A percentile compares a stretch with the other conserved stretches of the same genome.
Conservation (phyloP, 441 rosid species). For the Kokia cookei region DNA sequence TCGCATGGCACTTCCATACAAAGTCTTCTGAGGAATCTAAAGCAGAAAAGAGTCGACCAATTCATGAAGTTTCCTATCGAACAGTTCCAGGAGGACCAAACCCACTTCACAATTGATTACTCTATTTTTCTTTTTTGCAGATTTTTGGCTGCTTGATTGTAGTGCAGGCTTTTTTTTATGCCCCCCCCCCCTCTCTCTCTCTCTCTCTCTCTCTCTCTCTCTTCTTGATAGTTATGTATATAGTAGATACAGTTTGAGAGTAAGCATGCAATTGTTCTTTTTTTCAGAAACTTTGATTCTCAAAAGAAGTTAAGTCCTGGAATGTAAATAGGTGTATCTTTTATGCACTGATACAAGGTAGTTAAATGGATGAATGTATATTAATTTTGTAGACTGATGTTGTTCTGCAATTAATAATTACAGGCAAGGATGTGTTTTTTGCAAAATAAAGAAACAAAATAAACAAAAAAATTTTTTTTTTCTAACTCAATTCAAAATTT, state of each 20-base stretch:
- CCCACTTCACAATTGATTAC: constrained; percentile 9
- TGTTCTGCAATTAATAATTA: background rate
- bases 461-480: too few species aligned
- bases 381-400: background rate
- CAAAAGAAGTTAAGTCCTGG: background rate
- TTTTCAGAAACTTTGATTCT: background rate
- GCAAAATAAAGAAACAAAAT: too few species aligned
- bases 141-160: background rate
- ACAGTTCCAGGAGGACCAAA: constrained; percentile 11
- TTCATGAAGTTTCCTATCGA: constrained; percentile 6
- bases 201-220: background rate
- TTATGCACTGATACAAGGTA: background rate
- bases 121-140: background rate
- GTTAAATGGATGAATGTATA: background rate
- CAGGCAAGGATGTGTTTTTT: background rate
- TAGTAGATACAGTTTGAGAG: background rate
- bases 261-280: background rate
- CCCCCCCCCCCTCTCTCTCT: too few species aligned
- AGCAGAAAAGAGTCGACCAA: background rate
- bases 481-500: too few species aligned
- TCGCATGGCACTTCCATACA: background rate
- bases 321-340: background rate
- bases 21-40: background rate
- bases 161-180: background rate
- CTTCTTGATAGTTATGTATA: background rate